Evolutionary conservation across 2,329 filamentous ascomycete species (phyloP), one percentile per base, ranked within the genome.

Genomic region (Orbilia brochopaga): DNA sequence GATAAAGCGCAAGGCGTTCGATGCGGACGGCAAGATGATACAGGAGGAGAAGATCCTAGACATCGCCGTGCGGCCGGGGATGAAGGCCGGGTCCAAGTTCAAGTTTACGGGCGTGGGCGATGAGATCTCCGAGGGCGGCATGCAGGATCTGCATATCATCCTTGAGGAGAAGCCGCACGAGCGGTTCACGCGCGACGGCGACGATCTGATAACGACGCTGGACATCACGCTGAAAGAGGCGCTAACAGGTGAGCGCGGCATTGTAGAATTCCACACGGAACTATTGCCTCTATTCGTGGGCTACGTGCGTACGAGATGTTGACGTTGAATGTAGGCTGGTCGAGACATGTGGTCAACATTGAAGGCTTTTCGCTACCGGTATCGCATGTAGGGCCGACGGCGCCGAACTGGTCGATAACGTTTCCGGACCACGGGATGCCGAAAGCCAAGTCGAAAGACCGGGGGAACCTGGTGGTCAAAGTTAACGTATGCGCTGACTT

Each of bases 51-150:
- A 92, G 77, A 91, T 97, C 17, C 82, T 99, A 30, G 92, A 96
- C 78, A 93, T 97, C 58, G 91, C 92, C 52, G 96, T 99, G 81
- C 97, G 97, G 82, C 88, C 91, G 4, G 94, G 94, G 69, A 82
- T 97, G 80, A 97, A 97, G 82, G 92, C 95, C 76, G 94, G 94
- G 30, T 96, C 91, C 78, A 99, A 97, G 84, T 96, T 99, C 81
- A 97, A 97, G 81, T 99, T 96, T 79, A 90, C 90, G 78, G 92
- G 93, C 46, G 92, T 99, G n/a, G 94, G 94, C 10, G 94, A 99
- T 80, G 92, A 97, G 79, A 92, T 96, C 73, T 72, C 67, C 11
- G 94, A 97, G 78, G 94, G 94, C 46, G 93, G 93, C 13, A 90
- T 92, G 69, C 94, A 99, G 80, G 94, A 99, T 80, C 81, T 99